Conservation (phyloP, 2,329 filamentous ascomycete species). For the Helicocarpus griseus region DNA sequence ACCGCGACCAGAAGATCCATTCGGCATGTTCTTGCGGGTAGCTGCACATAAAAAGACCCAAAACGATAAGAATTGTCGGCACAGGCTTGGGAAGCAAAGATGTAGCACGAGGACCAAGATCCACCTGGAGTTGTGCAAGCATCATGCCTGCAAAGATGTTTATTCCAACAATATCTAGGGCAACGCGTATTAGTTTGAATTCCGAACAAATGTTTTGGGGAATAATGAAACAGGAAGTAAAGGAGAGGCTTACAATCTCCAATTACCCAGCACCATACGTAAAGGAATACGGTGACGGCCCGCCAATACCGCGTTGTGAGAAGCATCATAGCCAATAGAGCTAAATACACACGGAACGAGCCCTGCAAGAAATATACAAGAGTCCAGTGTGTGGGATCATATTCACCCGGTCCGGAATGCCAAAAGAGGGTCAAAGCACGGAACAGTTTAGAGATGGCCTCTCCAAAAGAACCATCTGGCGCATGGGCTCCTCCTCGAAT, state of each 20-base stretch:
- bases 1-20: conserved; percentile 17
- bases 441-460: conserved; percentile 13
- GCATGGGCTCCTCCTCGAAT: conserved; percentile 12
- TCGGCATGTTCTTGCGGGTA: conserved; percentile 18
- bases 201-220: neutral
- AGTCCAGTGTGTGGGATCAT: conserved; percentile 36
- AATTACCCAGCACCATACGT: conserved; percentile 28
- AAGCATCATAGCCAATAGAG: conserved; percentile 31
- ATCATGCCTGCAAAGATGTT: conserved; percentile 21
- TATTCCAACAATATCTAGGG: conserved; percentile 17
- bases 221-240: neutral
- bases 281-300: conserved; percentile 27
- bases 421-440: conserved; percentile 20
- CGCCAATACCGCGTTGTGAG: conserved; percentile 28
- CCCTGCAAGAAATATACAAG: conserved; percentile 34
- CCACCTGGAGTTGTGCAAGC: conserved; percentile 18
- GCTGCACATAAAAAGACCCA: conserved; percentile 18
- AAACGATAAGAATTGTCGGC: conserved; percentile 15
- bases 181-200: conserved; percentile 2
- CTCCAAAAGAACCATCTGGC: conserved; percentile 11
- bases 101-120: conserved; percentile 15
- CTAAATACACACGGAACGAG: conserved; percentile 33
- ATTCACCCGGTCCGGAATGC: conserved; percentile 31
- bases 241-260: conserved; percentile 14
- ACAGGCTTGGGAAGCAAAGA: conserved; percentile 13